Conservation (phyloP, 2,329 filamentous ascomycete species). For the Fusarium begoniae region DNA sequence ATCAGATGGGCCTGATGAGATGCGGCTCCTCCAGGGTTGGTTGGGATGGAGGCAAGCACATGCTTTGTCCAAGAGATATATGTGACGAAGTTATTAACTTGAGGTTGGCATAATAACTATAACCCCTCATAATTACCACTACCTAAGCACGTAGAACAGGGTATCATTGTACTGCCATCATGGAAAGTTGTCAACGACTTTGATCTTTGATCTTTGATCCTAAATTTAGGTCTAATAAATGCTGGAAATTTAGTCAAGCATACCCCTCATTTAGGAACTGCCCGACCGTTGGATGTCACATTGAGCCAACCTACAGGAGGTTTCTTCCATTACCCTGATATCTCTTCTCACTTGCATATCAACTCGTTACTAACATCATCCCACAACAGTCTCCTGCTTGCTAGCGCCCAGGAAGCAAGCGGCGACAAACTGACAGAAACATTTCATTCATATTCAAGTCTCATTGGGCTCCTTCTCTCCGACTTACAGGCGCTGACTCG, state of each 20-base stretch:
- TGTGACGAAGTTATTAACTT: background rate
- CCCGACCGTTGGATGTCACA: constrained; percentile 19
- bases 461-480: constrained; percentile 26
- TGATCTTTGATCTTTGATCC: background rate
- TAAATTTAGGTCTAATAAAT: constrained; percentile 16
- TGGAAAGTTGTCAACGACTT: background rate
- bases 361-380: constrained; percentile 2
- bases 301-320: constrained; percentile 15
- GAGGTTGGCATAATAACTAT: background rate
- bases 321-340: background rate
- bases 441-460: constrained; percentile 8
- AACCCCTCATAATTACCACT: background rate
- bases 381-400: constrained; percentile 4
- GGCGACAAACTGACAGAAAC: constrained; percentile 9
- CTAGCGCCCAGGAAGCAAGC: constrained; percentile 28
- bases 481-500: constrained; percentile 47
- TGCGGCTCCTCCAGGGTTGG: constrained; percentile 26
- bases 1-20: constrained; percentile 13
- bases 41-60: background rate
- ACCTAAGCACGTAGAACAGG: background rate
- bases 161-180: background rate
- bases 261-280: constrained; percentile 31
- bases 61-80: background rate
- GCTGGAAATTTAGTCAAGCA: constrained; percentile 12
- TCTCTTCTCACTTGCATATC: constrained; percentile 13